Conservation (phyloP, 163 green algal species). For the Scenedesmus sp. region DNA sequence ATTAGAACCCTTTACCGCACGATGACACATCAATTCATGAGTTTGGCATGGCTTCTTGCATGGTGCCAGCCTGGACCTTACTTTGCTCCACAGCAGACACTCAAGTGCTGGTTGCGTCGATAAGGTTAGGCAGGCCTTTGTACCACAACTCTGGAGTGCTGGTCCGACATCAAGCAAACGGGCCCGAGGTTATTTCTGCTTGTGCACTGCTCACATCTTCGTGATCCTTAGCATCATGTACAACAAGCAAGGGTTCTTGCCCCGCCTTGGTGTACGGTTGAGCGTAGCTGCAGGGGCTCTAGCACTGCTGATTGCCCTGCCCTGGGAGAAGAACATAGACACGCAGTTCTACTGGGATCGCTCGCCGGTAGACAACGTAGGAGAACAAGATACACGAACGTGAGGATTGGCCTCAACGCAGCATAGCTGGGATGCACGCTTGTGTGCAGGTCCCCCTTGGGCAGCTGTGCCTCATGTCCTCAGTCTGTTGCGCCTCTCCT, state of each 20-base stretch:
- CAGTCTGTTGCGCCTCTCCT: too few species aligned
- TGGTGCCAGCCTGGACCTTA: neutral
- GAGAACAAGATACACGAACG: conserved; percentile 29
- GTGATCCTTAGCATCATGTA: neutral
- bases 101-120: neutral
- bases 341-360: conserved; percentile 22
- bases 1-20: neutral
- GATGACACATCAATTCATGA: neutral
- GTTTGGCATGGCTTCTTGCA: neutral
- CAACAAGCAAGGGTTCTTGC: neutral
- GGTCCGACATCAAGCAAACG: neutral
- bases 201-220: neutral
- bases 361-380: neutral
- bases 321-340: conserved; percentile 45
- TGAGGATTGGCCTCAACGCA: neutral
- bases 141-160: neutral
- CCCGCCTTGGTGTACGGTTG: neutral
- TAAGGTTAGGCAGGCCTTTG: neutral
- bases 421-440: neutral
- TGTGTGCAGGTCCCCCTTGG: neutral
- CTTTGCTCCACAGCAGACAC: too few species aligned
- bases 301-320: conserved; percentile 23
- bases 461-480: neutral
- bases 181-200: neutral
- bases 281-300: conserved; percentile 10